Evolutionary conservation across 257 asterid genomes (phyloP).

Genomic region (Paulownia fortunei): DNA sequence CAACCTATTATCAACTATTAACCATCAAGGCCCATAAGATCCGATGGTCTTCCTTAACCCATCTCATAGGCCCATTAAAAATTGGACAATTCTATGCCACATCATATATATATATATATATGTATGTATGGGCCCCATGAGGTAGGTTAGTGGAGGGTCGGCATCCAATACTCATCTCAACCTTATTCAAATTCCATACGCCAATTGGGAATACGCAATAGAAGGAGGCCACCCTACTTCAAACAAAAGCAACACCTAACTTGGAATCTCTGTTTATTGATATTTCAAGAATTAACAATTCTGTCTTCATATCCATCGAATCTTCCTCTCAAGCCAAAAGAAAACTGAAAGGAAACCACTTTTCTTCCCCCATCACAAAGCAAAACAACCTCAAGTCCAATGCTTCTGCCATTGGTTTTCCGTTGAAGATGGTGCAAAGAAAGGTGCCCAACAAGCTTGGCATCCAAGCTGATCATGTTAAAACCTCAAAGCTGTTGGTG

Average conservation of each 20-base stretch:
- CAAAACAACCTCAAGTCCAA: slow-evolving; percentile 21
- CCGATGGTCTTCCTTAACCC: no score
- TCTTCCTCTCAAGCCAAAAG: neutral
- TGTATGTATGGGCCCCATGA: slow-evolving; percentile 41
- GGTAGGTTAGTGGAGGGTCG: slow-evolving; percentile 50
- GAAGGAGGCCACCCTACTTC: slow-evolving; percentile 30
- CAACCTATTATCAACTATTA: no score
- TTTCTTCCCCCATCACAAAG: slow-evolving; percentile 32
- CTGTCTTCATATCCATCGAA: slow-evolving; percentile 9
- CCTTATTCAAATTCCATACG: slow-evolving; percentile 48
- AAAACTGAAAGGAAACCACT: slow-evolving; percentile 30
- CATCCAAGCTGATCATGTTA: slow-evolving; percentile 46
- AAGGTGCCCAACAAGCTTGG: slow-evolving; percentile 51
- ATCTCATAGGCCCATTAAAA: no score
- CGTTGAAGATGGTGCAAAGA: slow-evolving; percentile 79
- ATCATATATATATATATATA: neutral
- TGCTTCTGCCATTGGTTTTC: slow-evolving; percentile 38
- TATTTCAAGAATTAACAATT: slow-evolving; percentile 10
- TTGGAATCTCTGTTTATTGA: slow-evolving; percentile 45
- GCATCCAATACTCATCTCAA: slow-evolving; percentile 51
- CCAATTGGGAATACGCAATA: slow-evolving; percentile 15
- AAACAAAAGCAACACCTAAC: no score
- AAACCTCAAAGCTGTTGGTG: no score
- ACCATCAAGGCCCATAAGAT: no score
- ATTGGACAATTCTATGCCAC: no score